A percentile compares a stretch with the other conserved stretches of the same genome.
These are phyloP conservation scores for Ganoderma sinense DNA, from an alignment of 1,284 basidiomycete genomes.

Conservation along the genomic window DNA sequence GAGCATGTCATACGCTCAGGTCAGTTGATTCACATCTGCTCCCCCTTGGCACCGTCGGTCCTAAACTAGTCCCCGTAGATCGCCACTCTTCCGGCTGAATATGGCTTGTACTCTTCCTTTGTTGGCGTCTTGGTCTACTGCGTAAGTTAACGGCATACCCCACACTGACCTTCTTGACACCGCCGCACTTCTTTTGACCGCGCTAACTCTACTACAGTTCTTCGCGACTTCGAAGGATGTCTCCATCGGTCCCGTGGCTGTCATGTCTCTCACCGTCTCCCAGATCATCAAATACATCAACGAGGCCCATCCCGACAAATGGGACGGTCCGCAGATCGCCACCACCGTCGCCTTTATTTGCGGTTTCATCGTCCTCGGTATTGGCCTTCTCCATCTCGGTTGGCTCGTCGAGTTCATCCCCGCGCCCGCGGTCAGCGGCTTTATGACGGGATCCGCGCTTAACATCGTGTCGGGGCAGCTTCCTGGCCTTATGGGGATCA, in stretches of 20 bases:
- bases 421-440: conserved; percentile 91
- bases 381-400: conserved; percentile 89
- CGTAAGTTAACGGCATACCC: conserved; percentile 48
- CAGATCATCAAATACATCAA: conserved; percentile 80
- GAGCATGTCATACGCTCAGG: conserved; percentile 81
- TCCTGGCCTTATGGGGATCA: conserved; percentile 84
- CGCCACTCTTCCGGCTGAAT: conserved; percentile 85
- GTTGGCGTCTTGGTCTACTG: conserved; percentile 87
- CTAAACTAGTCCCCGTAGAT: conserved; percentile 56
- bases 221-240: conserved; percentile 97
- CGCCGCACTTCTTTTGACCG: conserved; percentile 17
- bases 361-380: conserved; percentile 92
- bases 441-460: conserved; percentile 90
- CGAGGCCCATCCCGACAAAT: conserved; percentile 56
- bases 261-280: conserved; percentile 91
- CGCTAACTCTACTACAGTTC: conserved; percentile 54
- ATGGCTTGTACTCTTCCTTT: conserved; percentile 95
- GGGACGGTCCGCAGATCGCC: conserved; percentile 78
- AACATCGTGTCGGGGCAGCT: conserved; percentile 87
- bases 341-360: conserved; percentile 86
- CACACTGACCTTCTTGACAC: conserved; percentile 32
- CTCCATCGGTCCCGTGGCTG: conserved; percentile 93
- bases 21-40: conserved; percentile 33
- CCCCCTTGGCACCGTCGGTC: conserved; percentile 1
- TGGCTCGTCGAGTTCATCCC: conserved; percentile 97